A percentile compares a stretch with the other conserved stretches of the same genome.
phyloP scores from a whole-genome alignment of 805 yeast genomes.

The Candida pseudoglaebosa region DNA sequence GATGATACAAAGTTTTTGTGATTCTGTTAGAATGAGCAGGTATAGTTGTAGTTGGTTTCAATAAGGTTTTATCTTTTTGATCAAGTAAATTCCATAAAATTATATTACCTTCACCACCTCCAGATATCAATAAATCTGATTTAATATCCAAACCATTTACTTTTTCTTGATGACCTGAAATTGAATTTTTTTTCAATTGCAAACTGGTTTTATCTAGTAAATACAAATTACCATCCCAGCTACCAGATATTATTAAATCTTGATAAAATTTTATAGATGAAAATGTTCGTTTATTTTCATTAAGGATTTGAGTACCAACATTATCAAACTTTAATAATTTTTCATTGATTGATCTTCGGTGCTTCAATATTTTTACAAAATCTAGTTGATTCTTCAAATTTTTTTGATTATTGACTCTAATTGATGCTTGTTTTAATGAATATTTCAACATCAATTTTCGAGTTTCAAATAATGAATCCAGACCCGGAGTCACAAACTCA shows the following conservation, averaged over 20 bases:
- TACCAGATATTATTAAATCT: slow-evolving; percentile 55
- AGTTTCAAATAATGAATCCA: slow-evolving; percentile 45
- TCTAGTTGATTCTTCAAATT: slow-evolving; percentile 26
- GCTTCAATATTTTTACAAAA: slow-evolving; percentile 39
- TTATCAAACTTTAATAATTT: slow-evolving; percentile 37
- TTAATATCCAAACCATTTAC: slow-evolving; percentile 55
- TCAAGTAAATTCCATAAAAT: slow-evolving; percentile 24
- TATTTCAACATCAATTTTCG: slow-evolving; percentile 49
- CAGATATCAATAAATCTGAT: slow-evolving; percentile 22
- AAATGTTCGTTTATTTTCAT: slow-evolving; percentile 59
- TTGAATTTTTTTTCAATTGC: slow-evolving; percentile 15
- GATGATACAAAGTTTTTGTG: slow-evolving; percentile 61
- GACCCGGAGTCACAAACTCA: slow-evolving; percentile 84
- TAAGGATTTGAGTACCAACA: slow-evolving; percentile 64
- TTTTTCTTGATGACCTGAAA: slow-evolving; percentile 57
- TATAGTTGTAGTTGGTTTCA: slow-evolving; percentile 18
- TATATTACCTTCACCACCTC: slow-evolving; percentile 37
- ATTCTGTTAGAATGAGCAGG: slow-evolving; percentile 49
- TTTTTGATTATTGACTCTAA: slow-evolving; percentile 36
- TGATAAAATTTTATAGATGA: slow-evolving; percentile 51
- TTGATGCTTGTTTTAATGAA: slow-evolving; percentile 46
- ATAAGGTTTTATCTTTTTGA: slow-evolving; percentile 2
- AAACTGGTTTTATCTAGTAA: slow-evolving; percentile 43
- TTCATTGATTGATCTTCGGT: slow-evolving; percentile 41
- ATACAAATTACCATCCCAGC: slow-evolving; percentile 78